Percentiles rank a stretch among this genome's conserved stretches.
Evolutionary conservation across 192 early-diverging fungal species (phyloP).

Genomic region (Backusella sp.): DNA sequence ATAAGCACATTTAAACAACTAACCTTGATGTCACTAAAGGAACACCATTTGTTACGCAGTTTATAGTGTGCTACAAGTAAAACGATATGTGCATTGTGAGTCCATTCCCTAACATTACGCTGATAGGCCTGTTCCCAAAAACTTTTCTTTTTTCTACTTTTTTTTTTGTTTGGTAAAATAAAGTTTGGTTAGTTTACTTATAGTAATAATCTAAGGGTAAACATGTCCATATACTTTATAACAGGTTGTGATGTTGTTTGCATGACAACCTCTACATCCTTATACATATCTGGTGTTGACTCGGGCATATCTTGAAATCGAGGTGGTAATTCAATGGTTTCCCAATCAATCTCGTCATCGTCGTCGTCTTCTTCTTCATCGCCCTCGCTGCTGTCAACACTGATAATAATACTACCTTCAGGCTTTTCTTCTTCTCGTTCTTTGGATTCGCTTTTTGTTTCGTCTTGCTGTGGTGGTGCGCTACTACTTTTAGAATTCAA

Average conservation of each 20-base stretch:
- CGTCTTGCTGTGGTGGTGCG: neutral
- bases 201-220: neutral
- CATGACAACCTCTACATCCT: constrained; percentile 37
- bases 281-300: constrained; percentile 22
- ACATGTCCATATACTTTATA: constrained; percentile 10
- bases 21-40: constrained; percentile 41
- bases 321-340: constrained; percentile 39
- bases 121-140: constrained; percentile 49
- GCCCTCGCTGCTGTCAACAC: neutral
- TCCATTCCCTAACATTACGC: constrained; percentile 47
- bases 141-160: constrained; percentile 20
- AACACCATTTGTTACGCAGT: constrained; percentile 60
- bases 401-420: neutral
- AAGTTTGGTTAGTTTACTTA: neutral
- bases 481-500: neutral
- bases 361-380: neutral
- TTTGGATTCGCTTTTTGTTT: neutral
- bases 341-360: constrained; percentile 45
- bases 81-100: constrained; percentile 63
- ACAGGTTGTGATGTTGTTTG: constrained; percentile 11
- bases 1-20: neutral
- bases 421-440: neutral
- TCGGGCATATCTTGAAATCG: neutral
- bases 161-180: neutral
- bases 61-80: constrained; percentile 52